Evolutionary conservation across 164 flowering plant species (phyloP).

Genomic region (Sedum album): DNA sequence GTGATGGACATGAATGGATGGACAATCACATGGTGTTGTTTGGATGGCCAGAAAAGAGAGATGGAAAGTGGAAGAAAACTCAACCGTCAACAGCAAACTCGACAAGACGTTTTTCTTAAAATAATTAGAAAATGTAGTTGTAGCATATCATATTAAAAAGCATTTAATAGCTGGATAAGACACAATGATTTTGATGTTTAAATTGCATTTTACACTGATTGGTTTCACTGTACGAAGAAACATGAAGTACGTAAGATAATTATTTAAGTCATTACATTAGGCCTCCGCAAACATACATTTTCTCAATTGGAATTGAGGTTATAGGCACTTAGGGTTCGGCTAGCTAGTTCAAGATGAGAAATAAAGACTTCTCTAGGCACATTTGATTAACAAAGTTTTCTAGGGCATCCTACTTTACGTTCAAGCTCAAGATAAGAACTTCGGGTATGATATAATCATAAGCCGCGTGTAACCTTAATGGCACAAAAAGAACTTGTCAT

Average conservation of each 20-base stretch:
- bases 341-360: too few relatives aligned
- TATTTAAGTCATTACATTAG: too few relatives aligned
- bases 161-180: constrained; percentile 5
- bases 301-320: too few relatives aligned
- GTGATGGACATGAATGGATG: constrained; percentile 6
- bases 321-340: too few relatives aligned
- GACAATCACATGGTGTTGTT: constrained; percentile 8
- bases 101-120: constrained; percentile 3
- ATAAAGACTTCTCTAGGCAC: too few relatives aligned
- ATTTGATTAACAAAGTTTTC: too few relatives aligned
- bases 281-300: too few relatives aligned
- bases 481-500: too few relatives aligned
- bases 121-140: background rate
- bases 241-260: background rate
- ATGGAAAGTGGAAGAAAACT: constrained; percentile 5
- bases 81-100: constrained; percentile 2
- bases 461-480: too few relatives aligned
- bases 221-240: background rate
- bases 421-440: too few relatives aligned
- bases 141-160: background rate
- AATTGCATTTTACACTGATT: background rate
- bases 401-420: too few relatives aligned
- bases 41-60: constrained; percentile 1
- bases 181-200: constrained; percentile 4
- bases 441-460: too few relatives aligned